Evolutionary conservation across 495 filamentous ascomycete genomes (phyloP).

Genomic region (Pyronema omphalodes): DNA sequence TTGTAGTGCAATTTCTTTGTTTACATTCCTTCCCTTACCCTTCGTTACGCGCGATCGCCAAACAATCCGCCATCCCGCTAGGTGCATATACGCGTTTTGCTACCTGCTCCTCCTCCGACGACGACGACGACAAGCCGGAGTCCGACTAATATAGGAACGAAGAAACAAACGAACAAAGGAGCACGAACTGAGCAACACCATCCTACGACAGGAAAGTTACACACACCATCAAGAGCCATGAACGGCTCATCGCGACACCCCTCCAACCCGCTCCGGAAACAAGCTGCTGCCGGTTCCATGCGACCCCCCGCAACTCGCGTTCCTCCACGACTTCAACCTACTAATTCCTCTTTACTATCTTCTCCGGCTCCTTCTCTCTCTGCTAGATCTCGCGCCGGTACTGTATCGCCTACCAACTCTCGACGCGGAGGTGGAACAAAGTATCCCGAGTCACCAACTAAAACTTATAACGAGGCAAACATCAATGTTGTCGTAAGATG

Average conservation of each 20-base stretch:
- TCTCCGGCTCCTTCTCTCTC: slow-evolving; percentile 26
- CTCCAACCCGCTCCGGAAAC: background rate
- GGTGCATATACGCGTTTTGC: too few relatives aligned
- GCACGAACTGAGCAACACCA: background rate
- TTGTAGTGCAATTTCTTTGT: background rate
- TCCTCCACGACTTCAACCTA: background rate
- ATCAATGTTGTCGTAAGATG: slow-evolving; percentile 95
- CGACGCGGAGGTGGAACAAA: slow-evolving; percentile 7
- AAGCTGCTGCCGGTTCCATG: background rate
- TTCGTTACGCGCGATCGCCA: background rate
- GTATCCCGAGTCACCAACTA: slow-evolving; percentile 27
- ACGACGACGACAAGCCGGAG: too few relatives aligned
- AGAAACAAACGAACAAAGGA: background rate
- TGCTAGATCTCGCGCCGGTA: slow-evolving; percentile 22
- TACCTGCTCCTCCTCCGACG: too few relatives aligned
- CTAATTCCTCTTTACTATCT: background rate
- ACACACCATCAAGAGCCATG: background rate
- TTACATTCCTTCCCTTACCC: background rate
- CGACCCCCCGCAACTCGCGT: background rate
- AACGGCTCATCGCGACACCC: slow-evolving; percentile 4
- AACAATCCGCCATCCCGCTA: background rate
- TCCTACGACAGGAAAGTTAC: too few relatives aligned
- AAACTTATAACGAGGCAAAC: slow-evolving; percentile 60
- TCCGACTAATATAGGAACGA: too few relatives aligned
- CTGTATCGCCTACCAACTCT: slow-evolving; percentile 15